Conservation (phyloP, 2,329 filamentous ascomycete species). For the Fusarium luffae region DNA sequence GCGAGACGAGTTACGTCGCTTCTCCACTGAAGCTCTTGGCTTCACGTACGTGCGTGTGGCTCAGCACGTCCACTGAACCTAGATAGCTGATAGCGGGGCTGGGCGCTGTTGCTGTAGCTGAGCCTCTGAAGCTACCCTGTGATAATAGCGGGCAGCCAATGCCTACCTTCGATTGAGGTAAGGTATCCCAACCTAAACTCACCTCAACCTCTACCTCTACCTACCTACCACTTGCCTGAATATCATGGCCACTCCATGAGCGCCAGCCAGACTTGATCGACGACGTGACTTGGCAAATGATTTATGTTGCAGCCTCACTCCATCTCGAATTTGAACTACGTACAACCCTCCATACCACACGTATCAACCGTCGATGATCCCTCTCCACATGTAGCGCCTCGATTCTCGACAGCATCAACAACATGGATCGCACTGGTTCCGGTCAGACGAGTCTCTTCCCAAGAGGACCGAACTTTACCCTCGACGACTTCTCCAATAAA, state of each 20-base stretch:
- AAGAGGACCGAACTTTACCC: conserved; percentile 82
- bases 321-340: neutral
- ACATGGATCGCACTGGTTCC: conserved; percentile 58
- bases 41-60: conserved; percentile 39
- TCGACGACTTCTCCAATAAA: conserved; percentile 87
- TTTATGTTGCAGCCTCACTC: conserved; percentile 3
- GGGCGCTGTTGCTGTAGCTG: conserved; percentile 23
- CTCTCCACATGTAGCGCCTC: conserved; percentile 49
- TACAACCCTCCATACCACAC: conserved; percentile 6
- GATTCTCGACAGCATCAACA: conserved; percentile 38
- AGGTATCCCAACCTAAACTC: conserved; percentile 15
- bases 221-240: conserved; percentile 7
- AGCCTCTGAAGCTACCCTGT: conserved; percentile 25
- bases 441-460: conserved; percentile 77
- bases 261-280: conserved; percentile 26
- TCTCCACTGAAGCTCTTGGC: conserved; percentile 40
- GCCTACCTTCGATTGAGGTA: conserved; percentile 5
- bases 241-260: conserved; percentile 33
- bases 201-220: neutral
- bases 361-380: conserved; percentile 20
- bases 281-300: conserved; percentile 22
- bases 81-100: conserved; percentile 26
- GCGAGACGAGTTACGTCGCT: conserved; percentile 43
- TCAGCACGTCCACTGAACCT: conserved; percentile 26
- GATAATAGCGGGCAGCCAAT: conserved; percentile 2